Evolutionary conservation across 805 yeast genomes (phyloP), one percentile per base, ranked within the genome.

Genomic region (Nakazawaea populi): DNA sequence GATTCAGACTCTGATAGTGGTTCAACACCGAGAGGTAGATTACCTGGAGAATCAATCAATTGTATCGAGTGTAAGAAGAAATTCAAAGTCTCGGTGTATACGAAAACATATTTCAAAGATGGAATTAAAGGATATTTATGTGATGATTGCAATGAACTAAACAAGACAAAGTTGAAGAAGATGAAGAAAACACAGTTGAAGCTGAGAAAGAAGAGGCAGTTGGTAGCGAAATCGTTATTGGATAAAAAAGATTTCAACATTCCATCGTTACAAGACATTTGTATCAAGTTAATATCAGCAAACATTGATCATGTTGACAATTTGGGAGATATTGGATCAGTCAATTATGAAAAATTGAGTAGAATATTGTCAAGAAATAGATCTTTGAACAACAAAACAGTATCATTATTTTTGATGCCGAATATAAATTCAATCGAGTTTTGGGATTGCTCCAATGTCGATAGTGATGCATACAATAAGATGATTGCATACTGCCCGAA

Each of bases 381-480:
- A 48, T 85, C 94, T 0, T 70, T 94, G 45, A 80, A 85, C 59
- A 82, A 85, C 55, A 70, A 76, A 14, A 90, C 97, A 0, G 65
- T 91, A 62, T 70, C 82, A 44, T 71, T 94, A 45, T 92, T 94
- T 61, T 68, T 94, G 48, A 80, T 82, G 44, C 76, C 89, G 0
- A 73, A 76, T 12, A 63, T 82, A 46, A 76, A 67, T 50, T 64
- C 68, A 4, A 67, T 94, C 31, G 87, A 87, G 55, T 82, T 94
- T 55, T 89, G 96, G 90, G 99, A 94, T 67, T 94, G 99, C 64
- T 89, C 97, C 0, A 82, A 81, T 46, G 73, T 94, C 14, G 79
- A 81, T 28, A 74, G 76, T 40, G 85, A 79, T 54, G 78, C 94
- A 0, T 75, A 84, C 54, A 77, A 79, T 58, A 74, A 81, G 55